Percentiles rank a stretch among this genome's conserved stretches.
Evolutionary conservation across 805 yeast species (phyloP).

Genomic region (Tetrapisispora arboricola): DNA sequence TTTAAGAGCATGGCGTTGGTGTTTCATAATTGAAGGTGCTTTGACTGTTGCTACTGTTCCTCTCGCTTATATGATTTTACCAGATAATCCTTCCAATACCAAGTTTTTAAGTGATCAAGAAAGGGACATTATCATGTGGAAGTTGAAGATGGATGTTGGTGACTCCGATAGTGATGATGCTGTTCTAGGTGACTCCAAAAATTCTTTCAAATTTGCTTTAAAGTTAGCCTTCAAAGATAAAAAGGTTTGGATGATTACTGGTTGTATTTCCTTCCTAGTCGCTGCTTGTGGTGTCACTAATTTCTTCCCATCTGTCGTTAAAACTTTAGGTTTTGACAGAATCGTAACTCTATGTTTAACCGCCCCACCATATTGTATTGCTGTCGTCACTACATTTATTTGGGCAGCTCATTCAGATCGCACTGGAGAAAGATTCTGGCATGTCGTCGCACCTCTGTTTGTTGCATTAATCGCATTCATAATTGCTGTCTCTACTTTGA

Average conservation of each 20-base stretch:
- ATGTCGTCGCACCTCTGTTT: conserved; percentile 35
- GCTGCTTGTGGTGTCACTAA: conserved; percentile 54
- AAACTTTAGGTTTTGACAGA: conserved; percentile 41
- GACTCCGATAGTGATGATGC: conserved; percentile 29
- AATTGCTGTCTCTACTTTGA: conserved; percentile 38
- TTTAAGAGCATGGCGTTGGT: conserved; percentile 41
- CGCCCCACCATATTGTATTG: conserved; percentile 48
- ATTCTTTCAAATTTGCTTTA: conserved; percentile 27
- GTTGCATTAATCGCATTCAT: conserved; percentile 21
- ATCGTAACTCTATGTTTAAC: conserved; percentile 46
- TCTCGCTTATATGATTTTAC: conserved; percentile 30
- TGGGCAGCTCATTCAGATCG: conserved; percentile 49
- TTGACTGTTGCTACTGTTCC: conserved; percentile 32
- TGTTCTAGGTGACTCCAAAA: conserved; percentile 19
- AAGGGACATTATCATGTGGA: conserved; percentile 26
- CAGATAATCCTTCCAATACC: conserved; percentile 30
- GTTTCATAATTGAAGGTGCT: conserved; percentile 41
- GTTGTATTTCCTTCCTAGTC: conserved; percentile 35
- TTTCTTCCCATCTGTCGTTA: conserved; percentile 52
- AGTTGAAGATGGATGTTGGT: conserved; percentile 29
- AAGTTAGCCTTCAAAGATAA: conserved; percentile 23
- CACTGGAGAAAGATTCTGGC: conserved; percentile 45
- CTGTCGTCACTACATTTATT: conserved; percentile 39
- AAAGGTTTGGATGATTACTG: conserved; percentile 30
- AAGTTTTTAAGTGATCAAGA: conserved; percentile 36